Evolutionary conservation across 2,329 filamentous ascomycete genomes (phyloP).

Genomic region (Penicillium sp.): DNA sequence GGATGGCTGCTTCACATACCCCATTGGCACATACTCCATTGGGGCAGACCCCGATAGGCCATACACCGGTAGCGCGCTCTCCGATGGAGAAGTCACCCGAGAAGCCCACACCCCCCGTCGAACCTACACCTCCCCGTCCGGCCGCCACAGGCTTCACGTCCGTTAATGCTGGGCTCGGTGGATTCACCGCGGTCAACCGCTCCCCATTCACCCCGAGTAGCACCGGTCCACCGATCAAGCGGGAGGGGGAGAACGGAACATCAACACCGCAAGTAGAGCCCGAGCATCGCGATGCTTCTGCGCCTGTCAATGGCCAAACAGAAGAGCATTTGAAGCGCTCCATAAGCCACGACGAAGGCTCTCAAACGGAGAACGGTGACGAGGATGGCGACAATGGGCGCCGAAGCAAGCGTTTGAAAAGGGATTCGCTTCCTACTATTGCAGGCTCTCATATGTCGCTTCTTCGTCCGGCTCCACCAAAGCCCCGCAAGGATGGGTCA

Average conservation of each 20-base stretch:
- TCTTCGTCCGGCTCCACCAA: conserved; percentile 75
- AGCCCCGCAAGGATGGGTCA: conserved; percentile 54
- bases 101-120: conserved; percentile 37
- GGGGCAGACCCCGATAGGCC: conserved; percentile 33
- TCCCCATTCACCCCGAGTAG: conserved; percentile 47
- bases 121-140: conserved; percentile 42
- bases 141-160: conserved; percentile 64
- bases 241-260: conserved; percentile 57
- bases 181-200: conserved; percentile 63
- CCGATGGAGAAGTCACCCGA: conserved; percentile 41
- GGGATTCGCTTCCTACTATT: conserved; percentile 71
- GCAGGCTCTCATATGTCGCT: conserved; percentile 96
- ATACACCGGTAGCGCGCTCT: conserved; percentile 57
- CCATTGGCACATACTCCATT: conserved; percentile 33
- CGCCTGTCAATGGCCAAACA: conserved; percentile 54
- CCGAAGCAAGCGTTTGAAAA: conserved; percentile 90
- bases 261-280: conserved; percentile 65
- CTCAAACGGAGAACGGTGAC: conserved; percentile 52
- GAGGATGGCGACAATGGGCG: conserved; percentile 67
- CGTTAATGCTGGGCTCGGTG: conserved; percentile 61
- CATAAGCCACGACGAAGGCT: conserved; percentile 59
- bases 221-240: conserved; percentile 46
- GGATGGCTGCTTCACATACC: conserved; percentile 59
- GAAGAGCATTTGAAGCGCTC: conserved; percentile 73
- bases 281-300: conserved; percentile 62